phyloP scores from a whole-genome alignment of 2,329 filamentous ascomycete genomes.

The Graphium sp. region DNA sequence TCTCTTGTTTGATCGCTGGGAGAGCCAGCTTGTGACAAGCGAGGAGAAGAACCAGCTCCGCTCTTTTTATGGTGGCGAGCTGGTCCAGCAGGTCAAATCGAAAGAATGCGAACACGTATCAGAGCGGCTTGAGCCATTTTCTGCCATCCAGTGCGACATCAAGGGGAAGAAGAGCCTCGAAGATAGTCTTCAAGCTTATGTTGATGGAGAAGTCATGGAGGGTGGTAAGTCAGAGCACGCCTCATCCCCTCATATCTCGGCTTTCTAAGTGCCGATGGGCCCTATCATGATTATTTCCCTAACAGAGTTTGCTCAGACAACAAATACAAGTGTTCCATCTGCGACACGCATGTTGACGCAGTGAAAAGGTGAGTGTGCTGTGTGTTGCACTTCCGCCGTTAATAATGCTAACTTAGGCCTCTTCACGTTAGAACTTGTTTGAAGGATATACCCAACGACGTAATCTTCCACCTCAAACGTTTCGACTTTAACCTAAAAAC shows the following conservation, averaged over 20 bases:
- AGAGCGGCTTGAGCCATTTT: slow-evolving; percentile 77
- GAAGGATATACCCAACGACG: slow-evolving; percentile 80
- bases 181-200: slow-evolving; percentile 87
- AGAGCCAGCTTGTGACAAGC: slow-evolving; percentile 54
- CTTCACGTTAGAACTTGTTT: slow-evolving; percentile 57
- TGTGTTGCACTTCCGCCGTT: no score
- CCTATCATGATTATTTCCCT: slow-evolving; percentile 6
- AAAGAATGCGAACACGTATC: slow-evolving; percentile 92
- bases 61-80: slow-evolving; percentile 76
- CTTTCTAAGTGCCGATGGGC: no score
- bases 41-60: slow-evolving; percentile 59
- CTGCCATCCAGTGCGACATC: slow-evolving; percentile 89
- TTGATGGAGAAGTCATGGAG: slow-evolving; percentile 91
- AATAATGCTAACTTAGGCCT: no score
- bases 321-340: slow-evolving; percentile 92
- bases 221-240: slow-evolving; percentile 40
- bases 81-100: slow-evolving; percentile 89
- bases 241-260: background rate
- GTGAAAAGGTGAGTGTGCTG: slow-evolving; percentile 57
- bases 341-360: slow-evolving; percentile 77
- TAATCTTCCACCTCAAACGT: slow-evolving; percentile 88
- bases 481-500: slow-evolving; percentile 69
- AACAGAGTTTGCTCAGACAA: slow-evolving; percentile 43
- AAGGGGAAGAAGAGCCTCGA: slow-evolving; percentile 73
- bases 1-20: slow-evolving; percentile 79